These are phyloP conservation scores for Sporodiniella umbellata DNA, from an alignment of 371 early-diverging fungal species.

Conservation along the genomic window DNA sequence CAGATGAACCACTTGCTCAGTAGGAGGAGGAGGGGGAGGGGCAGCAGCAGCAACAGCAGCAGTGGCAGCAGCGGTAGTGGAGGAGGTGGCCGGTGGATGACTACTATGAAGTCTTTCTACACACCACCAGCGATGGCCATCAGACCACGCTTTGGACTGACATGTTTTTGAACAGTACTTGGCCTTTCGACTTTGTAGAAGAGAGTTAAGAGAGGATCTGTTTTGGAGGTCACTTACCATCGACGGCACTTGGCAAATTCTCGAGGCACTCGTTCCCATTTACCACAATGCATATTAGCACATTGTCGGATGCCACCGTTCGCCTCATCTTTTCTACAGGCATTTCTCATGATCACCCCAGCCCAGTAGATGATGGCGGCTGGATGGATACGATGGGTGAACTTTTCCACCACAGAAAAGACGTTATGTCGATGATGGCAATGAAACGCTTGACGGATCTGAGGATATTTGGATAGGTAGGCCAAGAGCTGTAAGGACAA, in stretches of 20 bases:
- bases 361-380: slow-evolving; percentile 76
- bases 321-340: slow-evolving; percentile 73
- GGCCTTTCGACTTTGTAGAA: slow-evolving; percentile 57
- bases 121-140: slow-evolving; percentile 82
- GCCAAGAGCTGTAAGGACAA: slow-evolving; percentile 80
- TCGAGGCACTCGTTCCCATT: slow-evolving; percentile 72
- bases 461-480: slow-evolving; percentile 79
- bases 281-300: slow-evolving; percentile 72
- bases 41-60: slow-evolving; percentile 27
- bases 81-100: slow-evolving; percentile 28
- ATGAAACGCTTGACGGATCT: slow-evolving; percentile 65
- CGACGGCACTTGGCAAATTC: slow-evolving; percentile 82
- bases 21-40: slow-evolving; percentile 26
- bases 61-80: slow-evolving; percentile 33
- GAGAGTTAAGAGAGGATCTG: neutral
- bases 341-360: slow-evolving; percentile 78
- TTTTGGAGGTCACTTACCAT: slow-evolving; percentile 32
- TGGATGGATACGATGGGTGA: slow-evolving; percentile 65
- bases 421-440: slow-evolving; percentile 53
- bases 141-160: slow-evolving; percentile 75
- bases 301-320: slow-evolving; percentile 72
- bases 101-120: slow-evolving; percentile 51
- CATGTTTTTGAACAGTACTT: slow-evolving; percentile 77
- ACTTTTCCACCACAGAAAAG: slow-evolving; percentile 74
- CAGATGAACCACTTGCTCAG: slow-evolving; percentile 33